Evolutionary conservation across 306 rosid genomes (phyloP), one percentile per base, ranked within the genome.

Genomic region (Casuarina equisetifolia): DNA sequence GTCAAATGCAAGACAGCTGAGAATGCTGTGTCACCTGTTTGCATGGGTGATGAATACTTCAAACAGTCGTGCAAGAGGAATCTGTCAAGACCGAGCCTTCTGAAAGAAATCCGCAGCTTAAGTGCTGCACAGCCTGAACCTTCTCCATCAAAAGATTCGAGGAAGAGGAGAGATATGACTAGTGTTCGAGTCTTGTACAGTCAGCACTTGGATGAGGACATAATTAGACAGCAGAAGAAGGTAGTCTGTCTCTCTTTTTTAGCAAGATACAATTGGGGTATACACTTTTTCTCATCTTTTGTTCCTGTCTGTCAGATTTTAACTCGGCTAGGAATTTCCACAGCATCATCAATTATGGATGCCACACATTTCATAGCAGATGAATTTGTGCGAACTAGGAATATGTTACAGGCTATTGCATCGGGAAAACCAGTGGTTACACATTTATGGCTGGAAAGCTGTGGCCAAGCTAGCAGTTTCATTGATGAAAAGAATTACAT

Each of bases 321-420:
- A 85, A 82, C 81, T 32, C 88, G 93, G 50, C 96, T 96, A 43
- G 96, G 96, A 78, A 75, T 89, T 75, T 88, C 91, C 38, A 77
- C 86, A 15, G 98, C 79, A 36, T 85, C 89, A 58, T 96, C 93
- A 69, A 87, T 92, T 72, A 75, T 77, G 25, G 97, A 96, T 78
- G 97, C 99, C 25, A 92, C 99, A 25, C 99, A 96, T 74, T 96
- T 96, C 85, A 76, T 96, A 69, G 93, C 99, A 11, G 94, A 92
- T 85, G 84, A 90, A 69, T 96, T 96, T 82, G 88, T 91, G 80
- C 96, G 97, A 3, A 92, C 98, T 38, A 90, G 96, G 79, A 96
- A 92, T 85, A 90, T 96, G 96, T 82, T 96, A 78, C 96, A 90
- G 84, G 98, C 99, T 69, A 96, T 96, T 74, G 96, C 99, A 77